Evolutionary conservation across 2,329 filamentous ascomycete species (phyloP).

Genomic region (Ceratocystis ficicola): DNA sequence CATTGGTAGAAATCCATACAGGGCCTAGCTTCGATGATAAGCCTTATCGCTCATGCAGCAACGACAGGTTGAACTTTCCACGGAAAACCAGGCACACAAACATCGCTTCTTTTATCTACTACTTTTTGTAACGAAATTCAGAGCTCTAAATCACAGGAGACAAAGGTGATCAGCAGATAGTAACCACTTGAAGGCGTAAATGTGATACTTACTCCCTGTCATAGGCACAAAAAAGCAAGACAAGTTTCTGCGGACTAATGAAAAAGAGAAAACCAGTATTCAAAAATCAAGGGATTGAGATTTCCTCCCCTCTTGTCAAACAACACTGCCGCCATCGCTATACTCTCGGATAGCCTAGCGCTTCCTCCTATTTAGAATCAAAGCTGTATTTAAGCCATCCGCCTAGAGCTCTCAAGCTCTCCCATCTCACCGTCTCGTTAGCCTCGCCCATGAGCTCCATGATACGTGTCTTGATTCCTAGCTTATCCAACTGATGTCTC

Average conservation of each 20-base stretch:
- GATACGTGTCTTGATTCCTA: conserved; percentile 72
- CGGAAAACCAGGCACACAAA: conserved; percentile 15
- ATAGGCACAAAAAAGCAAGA: background rate
- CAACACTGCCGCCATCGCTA: background rate
- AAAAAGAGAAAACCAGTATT: conserved; percentile 10
- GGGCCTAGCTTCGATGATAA: background rate
- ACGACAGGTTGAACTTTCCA: conserved; percentile 13
- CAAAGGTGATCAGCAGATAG: background rate
- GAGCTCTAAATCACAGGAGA: background rate
- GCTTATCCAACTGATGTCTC: conserved; percentile 64
- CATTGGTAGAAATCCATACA: background rate
- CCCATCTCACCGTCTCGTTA: conserved; percentile 83
- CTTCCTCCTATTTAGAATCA: conserved; percentile 30
- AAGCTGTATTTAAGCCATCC: conserved; percentile 55
- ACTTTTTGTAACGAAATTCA: background rate
- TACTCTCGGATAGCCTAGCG: background rate
- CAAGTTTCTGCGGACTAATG: background rate
- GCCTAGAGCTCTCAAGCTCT: conserved; percentile 71
- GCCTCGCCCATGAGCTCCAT: conserved; percentile 90
- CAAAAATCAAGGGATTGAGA: background rate
- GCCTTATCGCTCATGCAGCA: background rate
- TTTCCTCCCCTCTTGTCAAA: background rate
- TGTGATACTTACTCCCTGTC: background rate
- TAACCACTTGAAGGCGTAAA: background rate
- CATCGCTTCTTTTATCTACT: background rate